These are phyloP conservation scores for Bacidia gigantensis DNA, from an alignment of 495 filamentous ascomycete genomes.

Conservation along the genomic window DNA sequence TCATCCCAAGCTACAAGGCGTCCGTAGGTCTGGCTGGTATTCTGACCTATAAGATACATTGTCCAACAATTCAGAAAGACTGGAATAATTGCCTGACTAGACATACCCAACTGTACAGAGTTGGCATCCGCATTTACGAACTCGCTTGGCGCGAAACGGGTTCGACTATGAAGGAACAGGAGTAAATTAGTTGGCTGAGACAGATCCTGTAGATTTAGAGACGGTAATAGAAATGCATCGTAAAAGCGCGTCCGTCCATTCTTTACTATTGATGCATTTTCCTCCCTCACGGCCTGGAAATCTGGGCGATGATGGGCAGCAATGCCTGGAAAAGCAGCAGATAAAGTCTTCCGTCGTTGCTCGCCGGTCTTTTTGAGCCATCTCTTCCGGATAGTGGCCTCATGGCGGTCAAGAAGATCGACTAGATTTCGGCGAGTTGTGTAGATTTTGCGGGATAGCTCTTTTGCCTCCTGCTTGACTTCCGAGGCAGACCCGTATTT, in stretches of 20 bases:
- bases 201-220: constrained; percentile 46
- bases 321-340: constrained; percentile 36
- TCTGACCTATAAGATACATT: constrained; percentile 30
- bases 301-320: constrained; percentile 36
- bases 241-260: constrained; percentile 14
- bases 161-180: constrained; percentile 36
- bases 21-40: constrained; percentile 29
- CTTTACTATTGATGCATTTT: constrained; percentile 11
- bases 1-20: constrained; percentile 30
- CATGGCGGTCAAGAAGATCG: constrained; percentile 29
- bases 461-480: constrained; percentile 6
- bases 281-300: constrained; percentile 28
- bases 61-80: constrained; percentile 24
- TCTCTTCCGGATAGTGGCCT: constrained; percentile 31
- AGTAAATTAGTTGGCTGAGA: constrained; percentile 27
- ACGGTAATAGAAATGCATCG: constrained; percentile 35
- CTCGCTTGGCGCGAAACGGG: constrained; percentile 27
- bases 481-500: constrained; percentile 6
- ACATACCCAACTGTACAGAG: constrained; percentile 19
- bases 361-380: constrained; percentile 35
- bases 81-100: constrained; percentile 21
- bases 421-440: constrained; percentile 17
- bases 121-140: constrained; percentile 30
- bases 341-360: constrained; percentile 29
- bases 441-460: constrained; percentile 15